Base-by-base conservation (phyloP, 371 early-diverging fungal genomes). In the Mucor circinelloides region DNA sequence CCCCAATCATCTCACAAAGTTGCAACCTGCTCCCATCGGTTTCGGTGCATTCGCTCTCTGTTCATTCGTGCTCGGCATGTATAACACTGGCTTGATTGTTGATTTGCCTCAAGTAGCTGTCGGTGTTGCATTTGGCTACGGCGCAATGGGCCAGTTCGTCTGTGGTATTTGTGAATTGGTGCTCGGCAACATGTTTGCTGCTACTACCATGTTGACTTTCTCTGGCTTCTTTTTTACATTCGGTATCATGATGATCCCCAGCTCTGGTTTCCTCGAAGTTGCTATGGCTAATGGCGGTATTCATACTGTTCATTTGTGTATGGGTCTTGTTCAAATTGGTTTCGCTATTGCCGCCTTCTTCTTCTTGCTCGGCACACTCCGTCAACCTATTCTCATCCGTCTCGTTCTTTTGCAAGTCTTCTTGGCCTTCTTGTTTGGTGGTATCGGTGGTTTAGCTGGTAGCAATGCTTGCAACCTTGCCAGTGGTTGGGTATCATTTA, bases 171-270 rank as follows among this genome's bases (percentile, higher is more conserved):
- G 60, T 57, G 76, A 76, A 62, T 19, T 76, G 19, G 36, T 72
- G 19, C 52, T 64, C 17, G 81, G 81, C 6, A 76, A 81, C 46
- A 76, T 75, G 23, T 81, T 76, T 56, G 74, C 73, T 32, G 78
- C 76, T 38, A 78, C 81, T 21, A 56, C 77, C 13, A 75, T 81
- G 72, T 54, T 76, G 17, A 75, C 77, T 9, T 81, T 72, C 46
- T 60, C 75, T 46, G 78, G 81, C 15, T 81, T 81, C 63, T 81
- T 76, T 64, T 64, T 78, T 23, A 72, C 78, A 6, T 81, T 69
- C 42, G 76, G 77, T 55, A 68, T 78, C 55, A 81, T 78, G 78
- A 74, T 81, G 64, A 58, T 70, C 31, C 70, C 76, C 19, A 68
- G 69, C 27, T 72, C 74, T 19, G 81, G 81, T 7, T 75, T 78